These are phyloP conservation scores for Hypholoma sublateritium DNA, from an alignment of 768 basidiomycete genomes.

Conservation along the genomic window DNA sequence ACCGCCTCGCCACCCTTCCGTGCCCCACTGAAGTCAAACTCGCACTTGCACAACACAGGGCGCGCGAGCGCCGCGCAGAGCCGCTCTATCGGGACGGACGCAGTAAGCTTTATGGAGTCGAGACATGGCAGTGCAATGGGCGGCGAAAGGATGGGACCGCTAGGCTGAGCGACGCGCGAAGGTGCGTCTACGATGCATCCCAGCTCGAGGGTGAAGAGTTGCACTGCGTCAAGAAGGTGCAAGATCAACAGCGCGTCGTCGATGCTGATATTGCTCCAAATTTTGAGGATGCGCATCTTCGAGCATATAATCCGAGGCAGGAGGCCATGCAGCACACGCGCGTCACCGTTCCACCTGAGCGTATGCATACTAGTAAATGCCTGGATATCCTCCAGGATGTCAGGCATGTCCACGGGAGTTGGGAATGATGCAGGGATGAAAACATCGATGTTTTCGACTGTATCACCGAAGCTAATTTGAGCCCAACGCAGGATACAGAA, in stretches of 20 bases:
- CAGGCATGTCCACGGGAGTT: not conserved
- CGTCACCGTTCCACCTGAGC: not conserved
- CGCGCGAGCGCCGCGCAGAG: not conserved
- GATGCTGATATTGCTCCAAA: not conserved
- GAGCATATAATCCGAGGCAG: not conserved
- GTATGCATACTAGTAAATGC: not conserved
- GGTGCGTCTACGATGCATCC: not conserved
- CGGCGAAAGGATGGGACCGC: not conserved
- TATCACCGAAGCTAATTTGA: not conserved
- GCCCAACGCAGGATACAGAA: not conserved
- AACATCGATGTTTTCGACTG: not conserved
- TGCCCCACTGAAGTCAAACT: not conserved
- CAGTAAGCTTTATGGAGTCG: not conserved
- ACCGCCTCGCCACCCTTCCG: not conserved
- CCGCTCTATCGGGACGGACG: not conserved
- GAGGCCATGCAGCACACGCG: not conserved
- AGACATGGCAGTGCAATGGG: not conserved
- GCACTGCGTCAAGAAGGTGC: not conserved
- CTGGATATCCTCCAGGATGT: not conserved
- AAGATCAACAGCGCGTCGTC: not conserved
- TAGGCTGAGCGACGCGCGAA: not conserved
- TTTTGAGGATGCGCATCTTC: not conserved
- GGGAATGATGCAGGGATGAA: not conserved
- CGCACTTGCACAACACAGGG: not conserved
- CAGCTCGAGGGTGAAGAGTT: not conserved